phyloP scores from a whole-genome alignment of 306 rosid species.

The Cyclanthera cordifolia region DNA sequence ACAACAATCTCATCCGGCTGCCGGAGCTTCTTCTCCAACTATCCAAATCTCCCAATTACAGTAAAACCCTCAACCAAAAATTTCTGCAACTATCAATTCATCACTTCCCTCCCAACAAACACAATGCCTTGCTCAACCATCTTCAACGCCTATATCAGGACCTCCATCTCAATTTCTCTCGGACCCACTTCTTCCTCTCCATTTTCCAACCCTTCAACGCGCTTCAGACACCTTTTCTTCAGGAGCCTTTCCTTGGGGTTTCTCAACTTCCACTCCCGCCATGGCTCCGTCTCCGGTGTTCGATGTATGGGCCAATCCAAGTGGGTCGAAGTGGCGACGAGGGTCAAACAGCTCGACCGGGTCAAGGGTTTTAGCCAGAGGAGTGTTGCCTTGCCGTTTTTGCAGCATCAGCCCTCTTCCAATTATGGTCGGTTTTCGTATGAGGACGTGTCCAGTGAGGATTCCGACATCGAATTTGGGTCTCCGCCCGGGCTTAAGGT shows the following conservation, averaged over 20 bases:
- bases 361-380: background rate
- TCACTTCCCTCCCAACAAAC: conserved; percentile 4
- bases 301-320: conserved; percentile 20
- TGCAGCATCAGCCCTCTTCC: conserved; percentile 38
- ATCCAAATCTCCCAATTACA: conserved; percentile 17
- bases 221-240: conserved; percentile 14
- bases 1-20: too few species aligned
- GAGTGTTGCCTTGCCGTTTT: conserved; percentile 25
- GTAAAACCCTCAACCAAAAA: conserved; percentile 7
- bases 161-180: conserved; percentile 31
- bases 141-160: conserved; percentile 30
- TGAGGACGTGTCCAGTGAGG: conserved; percentile 49
- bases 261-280: conserved; percentile 12
- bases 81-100: conserved; percentile 16
- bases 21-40: background rate
- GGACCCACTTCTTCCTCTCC: too few species aligned
- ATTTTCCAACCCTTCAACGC: conserved; percentile 1
- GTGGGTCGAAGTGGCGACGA: conserved; percentile 20
- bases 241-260: conserved; percentile 11
- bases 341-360: conserved; percentile 13
- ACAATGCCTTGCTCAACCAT: conserved; percentile 37
- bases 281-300: conserved; percentile 16
- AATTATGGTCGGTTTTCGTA: conserved; percentile 62
- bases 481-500: conserved; percentile 47
- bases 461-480: conserved; percentile 46